These are phyloP conservation scores for Diaporthe vaccinii DNA, from an alignment of 2,329 filamentous ascomycete genomes.

Conservation along the genomic window DNA sequence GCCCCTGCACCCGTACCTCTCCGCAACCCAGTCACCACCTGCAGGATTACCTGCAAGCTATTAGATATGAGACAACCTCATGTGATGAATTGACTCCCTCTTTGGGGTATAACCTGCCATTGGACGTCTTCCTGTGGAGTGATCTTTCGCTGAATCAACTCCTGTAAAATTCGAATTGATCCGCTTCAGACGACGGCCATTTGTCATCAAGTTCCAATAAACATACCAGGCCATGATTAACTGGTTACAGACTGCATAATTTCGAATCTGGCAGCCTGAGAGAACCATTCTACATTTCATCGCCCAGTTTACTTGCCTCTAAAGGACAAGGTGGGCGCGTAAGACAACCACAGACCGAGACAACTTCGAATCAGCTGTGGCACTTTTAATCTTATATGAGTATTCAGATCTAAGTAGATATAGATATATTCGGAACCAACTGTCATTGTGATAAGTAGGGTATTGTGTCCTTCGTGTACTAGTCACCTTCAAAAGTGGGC, in stretches of 20 bases:
- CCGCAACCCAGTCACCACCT: neutral
- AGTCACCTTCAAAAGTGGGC: neutral
- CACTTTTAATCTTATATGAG: neutral
- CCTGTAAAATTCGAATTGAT: no score
- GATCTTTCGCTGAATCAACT: no score
- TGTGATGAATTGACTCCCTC: no score
- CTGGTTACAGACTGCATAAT: neutral
- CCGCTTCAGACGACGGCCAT: neutral
- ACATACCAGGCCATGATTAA: neutral
- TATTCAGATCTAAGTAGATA: neutral
- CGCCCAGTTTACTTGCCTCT: neutral
- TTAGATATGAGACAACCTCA: no score
- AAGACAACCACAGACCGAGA: neutral
- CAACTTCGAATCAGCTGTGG: neutral
- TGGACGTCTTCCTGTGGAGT: no score
- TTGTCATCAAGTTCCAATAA: neutral
- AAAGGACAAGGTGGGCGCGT: neutral
- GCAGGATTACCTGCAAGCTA: no score
- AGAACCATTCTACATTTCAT: neutral
- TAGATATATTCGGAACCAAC: no score
- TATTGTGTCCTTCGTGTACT: neutral
- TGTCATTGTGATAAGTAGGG: neutral
- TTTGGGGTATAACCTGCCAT: no score
- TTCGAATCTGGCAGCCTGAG: neutral
- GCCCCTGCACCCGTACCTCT: neutral